These are phyloP conservation scores for Areca catechu DNA, from an alignment of 176 grass and related monocot species.

Conservation along the genomic window DNA sequence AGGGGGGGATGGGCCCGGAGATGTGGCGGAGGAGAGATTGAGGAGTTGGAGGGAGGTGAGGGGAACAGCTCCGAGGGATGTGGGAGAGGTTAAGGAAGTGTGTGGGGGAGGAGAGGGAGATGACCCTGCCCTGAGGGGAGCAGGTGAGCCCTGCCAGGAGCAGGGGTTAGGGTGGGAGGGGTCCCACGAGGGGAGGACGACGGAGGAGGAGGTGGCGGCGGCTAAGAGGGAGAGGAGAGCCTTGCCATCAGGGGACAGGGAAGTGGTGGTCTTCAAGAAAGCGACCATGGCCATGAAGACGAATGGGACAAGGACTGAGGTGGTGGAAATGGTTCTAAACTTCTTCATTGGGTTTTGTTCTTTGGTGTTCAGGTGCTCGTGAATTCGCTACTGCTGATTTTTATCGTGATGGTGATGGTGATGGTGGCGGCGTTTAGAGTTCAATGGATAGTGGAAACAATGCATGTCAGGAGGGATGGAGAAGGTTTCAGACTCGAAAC, in stretches of 20 bases:
- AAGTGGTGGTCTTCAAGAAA: background rate
- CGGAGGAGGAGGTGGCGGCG: background rate
- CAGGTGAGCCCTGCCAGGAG: conserved; percentile 81
- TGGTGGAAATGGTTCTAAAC: background rate
- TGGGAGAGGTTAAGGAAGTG: conserved; percentile 87
- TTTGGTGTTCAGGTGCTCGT: background rate
- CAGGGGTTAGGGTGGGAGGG: conserved; percentile 48
- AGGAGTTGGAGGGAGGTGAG: conserved; percentile 80
- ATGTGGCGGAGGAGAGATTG: conserved; percentile 89
- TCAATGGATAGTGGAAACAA: background rate
- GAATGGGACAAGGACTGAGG: conserved; percentile 6
- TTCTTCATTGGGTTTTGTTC: background rate
- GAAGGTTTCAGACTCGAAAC: too few relatives aligned
- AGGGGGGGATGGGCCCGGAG: conserved; percentile 46
- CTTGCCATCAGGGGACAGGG: conserved; percentile 18
- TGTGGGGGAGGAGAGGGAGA: conserved; percentile 80
- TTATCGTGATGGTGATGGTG: background rate
- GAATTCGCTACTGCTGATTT: too few relatives aligned
- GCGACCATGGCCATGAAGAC: background rate
- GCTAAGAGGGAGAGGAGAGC: conserved; percentile 22
- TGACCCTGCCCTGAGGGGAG: conserved; percentile 78
- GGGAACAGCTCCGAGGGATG: conserved; percentile 43
- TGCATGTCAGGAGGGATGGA: too few relatives aligned
- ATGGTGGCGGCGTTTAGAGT: background rate
- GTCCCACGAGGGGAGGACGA: conserved; percentile 74